Evolutionary conservation across 169 alveolate species (phyloP).

Genomic region (Plasmodium falciparum): DNA sequence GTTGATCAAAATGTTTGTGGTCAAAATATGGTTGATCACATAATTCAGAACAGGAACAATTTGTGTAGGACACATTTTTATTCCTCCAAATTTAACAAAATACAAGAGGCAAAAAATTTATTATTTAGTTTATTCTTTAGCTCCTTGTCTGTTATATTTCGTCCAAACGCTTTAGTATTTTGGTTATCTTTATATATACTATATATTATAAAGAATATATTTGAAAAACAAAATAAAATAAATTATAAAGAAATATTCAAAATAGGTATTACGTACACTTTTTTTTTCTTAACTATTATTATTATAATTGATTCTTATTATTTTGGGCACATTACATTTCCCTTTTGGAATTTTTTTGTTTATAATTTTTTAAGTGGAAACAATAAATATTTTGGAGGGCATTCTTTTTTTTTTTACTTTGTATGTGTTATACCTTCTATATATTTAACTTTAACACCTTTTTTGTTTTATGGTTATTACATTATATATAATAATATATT

Average conservation of each 20-base stretch:
- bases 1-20: too few species aligned
- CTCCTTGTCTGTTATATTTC: constrained; percentile 76
- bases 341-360: constrained; percentile 35
- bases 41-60: too few species aligned
- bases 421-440: constrained; percentile 33
- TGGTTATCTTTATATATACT: constrained; percentile 75
- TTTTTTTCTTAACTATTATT: constrained; percentile 19
- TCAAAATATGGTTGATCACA: too few species aligned
- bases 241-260: constrained; percentile 17
- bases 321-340: constrained; percentile 33
- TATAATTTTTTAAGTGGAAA: constrained; percentile 48
- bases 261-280: constrained; percentile 6
- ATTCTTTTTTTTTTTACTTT: constrained; percentile 36
- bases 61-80: too few species aligned
- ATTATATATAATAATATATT: neutral
- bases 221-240: constrained; percentile 3
- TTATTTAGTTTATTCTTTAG: constrained; percentile 65
- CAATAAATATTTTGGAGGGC: constrained; percentile 37
- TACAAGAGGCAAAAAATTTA: constrained; percentile 12
- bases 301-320: constrained; percentile 51
- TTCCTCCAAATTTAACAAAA: too few species aligned
- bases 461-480: constrained; percentile 9
- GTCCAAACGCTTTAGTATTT: constrained; percentile 74
- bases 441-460: constrained; percentile 34
- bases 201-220: constrained; percentile 11